Conservation (phyloP, 1,139 yeast genomes). For the Taphrina communis region DNA sequence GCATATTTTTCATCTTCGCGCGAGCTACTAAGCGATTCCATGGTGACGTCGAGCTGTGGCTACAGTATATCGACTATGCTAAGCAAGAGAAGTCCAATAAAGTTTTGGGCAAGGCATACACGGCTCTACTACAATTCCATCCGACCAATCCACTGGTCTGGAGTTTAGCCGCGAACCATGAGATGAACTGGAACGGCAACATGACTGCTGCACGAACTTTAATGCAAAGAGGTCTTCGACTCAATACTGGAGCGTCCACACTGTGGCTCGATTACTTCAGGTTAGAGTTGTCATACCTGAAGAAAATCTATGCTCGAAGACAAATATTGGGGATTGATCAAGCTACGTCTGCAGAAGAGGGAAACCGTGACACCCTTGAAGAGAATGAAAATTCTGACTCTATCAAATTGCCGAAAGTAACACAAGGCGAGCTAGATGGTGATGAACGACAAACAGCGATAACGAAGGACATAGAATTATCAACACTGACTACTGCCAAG, state of each 20-base stretch:
- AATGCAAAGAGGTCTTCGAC: slow-evolving; percentile 82
- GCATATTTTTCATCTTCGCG: slow-evolving; percentile 82
- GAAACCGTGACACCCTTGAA: background rate
- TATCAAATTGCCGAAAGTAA: slow-evolving; percentile 21
- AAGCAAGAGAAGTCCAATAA: slow-evolving; percentile 75
- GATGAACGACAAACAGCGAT: slow-evolving; percentile 12
- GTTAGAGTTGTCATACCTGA: slow-evolving; percentile 82
- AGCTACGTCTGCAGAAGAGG: slow-evolving; percentile 5
- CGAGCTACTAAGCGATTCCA: slow-evolving; percentile 84
- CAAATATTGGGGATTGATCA: slow-evolving; percentile 65
- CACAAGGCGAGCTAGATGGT: slow-evolving; percentile 21
- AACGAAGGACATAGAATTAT: slow-evolving; percentile 33
- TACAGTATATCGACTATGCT: slow-evolving; percentile 73
- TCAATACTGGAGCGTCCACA: slow-evolving; percentile 73
- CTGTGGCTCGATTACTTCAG: slow-evolving; percentile 88
- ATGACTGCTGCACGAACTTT: slow-evolving; percentile 87
- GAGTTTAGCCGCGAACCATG: slow-evolving; percentile 94
- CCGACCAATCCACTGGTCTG: slow-evolving; percentile 91
- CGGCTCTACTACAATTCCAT: slow-evolving; percentile 76
- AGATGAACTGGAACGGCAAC: slow-evolving; percentile 84
- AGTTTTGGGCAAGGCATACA: slow-evolving; percentile 79
- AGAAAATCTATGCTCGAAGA: slow-evolving; percentile 82
- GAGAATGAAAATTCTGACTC: slow-evolving; percentile 32
- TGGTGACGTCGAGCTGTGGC: slow-evolving; percentile 78
- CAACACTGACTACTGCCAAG: slow-evolving; percentile 26